Evolutionary conservation across 345 rosid species (phyloP).

Genomic region (Carallia brachiata): DNA sequence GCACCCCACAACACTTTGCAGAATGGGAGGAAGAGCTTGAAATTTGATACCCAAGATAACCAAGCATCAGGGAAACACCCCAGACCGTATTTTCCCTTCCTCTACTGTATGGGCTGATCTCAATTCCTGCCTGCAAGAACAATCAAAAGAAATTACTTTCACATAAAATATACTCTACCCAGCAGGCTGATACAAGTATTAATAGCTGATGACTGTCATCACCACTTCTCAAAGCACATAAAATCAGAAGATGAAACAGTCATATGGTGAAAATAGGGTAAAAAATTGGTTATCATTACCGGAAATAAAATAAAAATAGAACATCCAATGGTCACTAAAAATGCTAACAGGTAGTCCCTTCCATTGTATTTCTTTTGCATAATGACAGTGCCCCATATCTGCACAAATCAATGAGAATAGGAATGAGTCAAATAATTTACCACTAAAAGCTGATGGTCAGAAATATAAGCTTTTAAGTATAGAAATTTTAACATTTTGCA

Average conservation of each 20-base stretch:
- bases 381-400: constrained; percentile 77
- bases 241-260: background rate
- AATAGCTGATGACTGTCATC: constrained; percentile 1
- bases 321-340: constrained; percentile 88
- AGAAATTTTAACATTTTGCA: background rate
- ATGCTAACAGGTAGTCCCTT: constrained; percentile 76
- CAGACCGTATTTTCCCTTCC: constrained; percentile 93
- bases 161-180: background rate
- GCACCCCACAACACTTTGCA: background rate
- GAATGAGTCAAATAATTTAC: background rate
- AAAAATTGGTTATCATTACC: constrained; percentile 33
- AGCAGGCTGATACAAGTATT: background rate
- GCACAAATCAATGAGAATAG: background rate
- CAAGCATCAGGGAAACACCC: constrained; percentile 88
- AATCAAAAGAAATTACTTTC: constrained; percentile 15
- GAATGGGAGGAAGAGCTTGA: constrained; percentile 12
- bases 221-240: constrained; percentile 1
- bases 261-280: constrained; percentile 10
- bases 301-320: constrained; percentile 86
- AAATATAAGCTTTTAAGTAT: background rate
- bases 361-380: constrained; percentile 92
- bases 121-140: constrained; percentile 66
- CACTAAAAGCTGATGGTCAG: background rate
- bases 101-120: constrained; percentile 70
- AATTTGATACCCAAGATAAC: constrained; percentile 81